phyloP scores from a whole-genome alignment of 2,329 filamentous ascomycete genomes.

The Tolypocladium inflatum region DNA sequence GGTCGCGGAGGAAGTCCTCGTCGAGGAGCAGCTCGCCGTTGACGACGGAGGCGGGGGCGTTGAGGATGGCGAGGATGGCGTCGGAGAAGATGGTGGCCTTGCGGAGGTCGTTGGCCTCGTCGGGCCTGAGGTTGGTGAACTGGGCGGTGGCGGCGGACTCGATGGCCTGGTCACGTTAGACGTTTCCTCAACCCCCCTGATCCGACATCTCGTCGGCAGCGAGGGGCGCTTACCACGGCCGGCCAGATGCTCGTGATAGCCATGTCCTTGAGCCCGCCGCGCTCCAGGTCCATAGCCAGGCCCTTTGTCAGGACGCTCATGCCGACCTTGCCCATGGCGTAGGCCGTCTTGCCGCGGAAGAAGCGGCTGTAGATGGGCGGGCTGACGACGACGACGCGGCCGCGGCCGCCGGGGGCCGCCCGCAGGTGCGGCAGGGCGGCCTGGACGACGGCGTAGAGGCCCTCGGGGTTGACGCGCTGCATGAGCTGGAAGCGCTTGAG shows the following conservation, averaged over 20 bases:
- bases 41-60: constrained; percentile 46
- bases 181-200: not conserved
- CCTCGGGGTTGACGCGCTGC: constrained; percentile 66
- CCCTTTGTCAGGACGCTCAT: constrained; percentile 80
- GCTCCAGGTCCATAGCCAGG: constrained; percentile 65
- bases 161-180: constrained; percentile 36
- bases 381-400: constrained; percentile 66
- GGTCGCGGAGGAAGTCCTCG: constrained; percentile 66
- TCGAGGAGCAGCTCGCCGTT: constrained; percentile 68
- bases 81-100: constrained; percentile 70
- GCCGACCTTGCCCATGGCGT: constrained; percentile 68
- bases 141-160: constrained; percentile 64
- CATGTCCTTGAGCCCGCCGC: constrained; percentile 53
- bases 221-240: constrained; percentile 45
- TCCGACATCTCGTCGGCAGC: not conserved
- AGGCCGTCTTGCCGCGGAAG: constrained; percentile 77
- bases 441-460: constrained; percentile 64
- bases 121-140: constrained; percentile 33
- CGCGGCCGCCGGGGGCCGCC: constrained; percentile 40
- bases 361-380: constrained; percentile 82
- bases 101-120: constrained; percentile 49
- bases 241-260: constrained; percentile 79
- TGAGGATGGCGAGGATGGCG: constrained; percentile 64
- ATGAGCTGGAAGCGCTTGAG: constrained; percentile 70
- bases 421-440: constrained; percentile 56